phyloP scores from a whole-genome alignment of 352 stramenopile species.

The Pythium pyrilobum region DNA sequence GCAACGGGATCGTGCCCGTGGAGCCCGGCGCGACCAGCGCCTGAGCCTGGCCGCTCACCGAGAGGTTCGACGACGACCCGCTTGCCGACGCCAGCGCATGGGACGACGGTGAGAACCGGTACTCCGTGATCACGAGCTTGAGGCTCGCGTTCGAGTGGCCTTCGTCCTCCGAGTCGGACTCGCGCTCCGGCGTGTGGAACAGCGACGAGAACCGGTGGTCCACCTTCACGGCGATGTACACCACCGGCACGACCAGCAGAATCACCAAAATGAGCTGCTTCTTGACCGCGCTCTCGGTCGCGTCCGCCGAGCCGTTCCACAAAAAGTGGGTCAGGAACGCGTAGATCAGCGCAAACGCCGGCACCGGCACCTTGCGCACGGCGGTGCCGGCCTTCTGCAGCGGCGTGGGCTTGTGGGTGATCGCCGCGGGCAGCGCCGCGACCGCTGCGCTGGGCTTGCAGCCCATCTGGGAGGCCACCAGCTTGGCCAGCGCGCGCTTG shows the following conservation, averaged over 20 bases:
- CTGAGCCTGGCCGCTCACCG: neutral
- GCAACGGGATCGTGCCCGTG: constrained; percentile 30
- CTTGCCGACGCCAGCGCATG: neutral
- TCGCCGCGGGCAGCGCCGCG: constrained; percentile 6
- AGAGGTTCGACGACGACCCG: neutral
- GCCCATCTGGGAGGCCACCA: constrained; percentile 14
- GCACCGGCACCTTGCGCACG: constrained; percentile 43
- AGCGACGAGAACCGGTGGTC: constrained; percentile 67
- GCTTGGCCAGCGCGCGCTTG: constrained; percentile 34
- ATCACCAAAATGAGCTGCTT: constrained; percentile 55
- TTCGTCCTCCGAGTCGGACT: constrained; percentile 11
- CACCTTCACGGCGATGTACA: constrained; percentile 68
- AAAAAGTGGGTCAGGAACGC: constrained; percentile 59
- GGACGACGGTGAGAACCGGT: constrained; percentile 36
- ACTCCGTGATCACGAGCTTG: constrained; percentile 75
- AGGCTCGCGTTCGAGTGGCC: constrained; percentile 25
- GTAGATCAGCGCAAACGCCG: constrained; percentile 69
- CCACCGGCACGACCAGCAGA: constrained; percentile 50
- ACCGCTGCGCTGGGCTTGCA: constrained; percentile 7
- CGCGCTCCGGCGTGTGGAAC: constrained; percentile 34
- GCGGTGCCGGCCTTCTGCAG: constrained; percentile 6
- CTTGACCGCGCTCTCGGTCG: constrained; percentile 35
- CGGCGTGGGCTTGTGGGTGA: neutral
- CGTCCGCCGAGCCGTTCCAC: constrained; percentile 32
- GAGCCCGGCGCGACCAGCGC: constrained; percentile 4